Evolutionary conservation across 2,329 filamentous ascomycete species (phyloP).

Genomic region (Fusarium clavum): DNA sequence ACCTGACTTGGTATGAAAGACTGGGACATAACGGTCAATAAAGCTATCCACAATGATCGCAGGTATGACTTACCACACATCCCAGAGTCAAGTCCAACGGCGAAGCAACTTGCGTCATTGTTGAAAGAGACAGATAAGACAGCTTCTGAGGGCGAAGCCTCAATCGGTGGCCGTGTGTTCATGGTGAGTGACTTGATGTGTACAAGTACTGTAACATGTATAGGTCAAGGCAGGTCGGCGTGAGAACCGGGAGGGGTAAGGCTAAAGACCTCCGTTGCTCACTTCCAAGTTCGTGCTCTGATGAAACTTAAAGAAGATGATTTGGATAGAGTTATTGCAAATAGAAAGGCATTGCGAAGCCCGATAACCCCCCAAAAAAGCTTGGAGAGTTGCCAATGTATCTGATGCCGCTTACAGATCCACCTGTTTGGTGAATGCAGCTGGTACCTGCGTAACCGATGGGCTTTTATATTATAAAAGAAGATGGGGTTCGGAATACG

Average conservation of each 20-base stretch:
- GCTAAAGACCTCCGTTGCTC: background rate
- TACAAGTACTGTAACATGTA: constrained; percentile 11
- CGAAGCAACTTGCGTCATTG: constrained; percentile 84
- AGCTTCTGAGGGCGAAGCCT: constrained; percentile 77
- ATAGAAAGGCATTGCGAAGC: constrained; percentile 28
- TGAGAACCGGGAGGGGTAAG: constrained; percentile 34
- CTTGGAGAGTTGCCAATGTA: constrained; percentile 17
- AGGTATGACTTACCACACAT: constrained; percentile 75
- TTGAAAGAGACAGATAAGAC: constrained; percentile 91
- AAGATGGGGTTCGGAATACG: background rate
- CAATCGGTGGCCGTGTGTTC: constrained; percentile 90
- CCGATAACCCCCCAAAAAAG: background rate
- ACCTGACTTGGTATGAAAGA: constrained; percentile 79
- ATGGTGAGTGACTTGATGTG: constrained; percentile 60
- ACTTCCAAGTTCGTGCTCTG: background rate
- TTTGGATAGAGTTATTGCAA: constrained; percentile 16
- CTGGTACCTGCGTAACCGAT: constrained; percentile 15
- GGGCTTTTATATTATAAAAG: constrained; percentile 23
- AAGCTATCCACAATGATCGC: constrained; percentile 3
- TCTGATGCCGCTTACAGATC: constrained; percentile 31
- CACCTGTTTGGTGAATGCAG: constrained; percentile 28
- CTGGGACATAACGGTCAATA: constrained; percentile 55
- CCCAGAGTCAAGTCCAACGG: constrained; percentile 86
- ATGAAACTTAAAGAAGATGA: background rate
- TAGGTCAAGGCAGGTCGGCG: constrained; percentile 3